These are phyloP conservation scores for Inga oerstediana DNA, from an alignment of 306 rosid species.

Conservation along the genomic window DNA sequence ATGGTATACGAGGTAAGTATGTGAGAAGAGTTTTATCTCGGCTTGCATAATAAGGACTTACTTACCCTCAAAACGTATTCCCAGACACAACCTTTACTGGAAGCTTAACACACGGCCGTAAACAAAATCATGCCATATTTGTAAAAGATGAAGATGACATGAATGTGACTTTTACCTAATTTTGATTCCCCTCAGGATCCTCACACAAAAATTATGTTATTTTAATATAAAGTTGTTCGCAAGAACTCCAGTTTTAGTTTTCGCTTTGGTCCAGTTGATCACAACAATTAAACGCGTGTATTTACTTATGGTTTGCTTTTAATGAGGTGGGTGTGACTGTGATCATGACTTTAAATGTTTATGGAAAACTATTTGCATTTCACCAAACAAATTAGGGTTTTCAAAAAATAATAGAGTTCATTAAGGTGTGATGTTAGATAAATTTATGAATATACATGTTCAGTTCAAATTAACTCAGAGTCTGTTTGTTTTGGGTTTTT, in stretches of 20 bases:
- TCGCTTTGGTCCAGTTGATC: background rate
- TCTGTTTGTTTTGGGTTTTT: too few relatives aligned
- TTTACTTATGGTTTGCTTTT: background rate
- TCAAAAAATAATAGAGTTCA: too few relatives aligned
- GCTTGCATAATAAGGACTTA: too few relatives aligned
- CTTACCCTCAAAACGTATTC: too few relatives aligned
- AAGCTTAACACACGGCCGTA: background rate
- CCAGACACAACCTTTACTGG: too few relatives aligned
- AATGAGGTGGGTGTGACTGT: background rate
- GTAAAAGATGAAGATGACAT: background rate
- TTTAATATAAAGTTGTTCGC: background rate
- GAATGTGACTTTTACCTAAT: slow-evolving; percentile 18
- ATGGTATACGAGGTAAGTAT: too few relatives aligned
- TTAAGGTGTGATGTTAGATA: background rate
- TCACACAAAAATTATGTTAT: background rate
- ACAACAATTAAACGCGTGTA: too few relatives aligned
- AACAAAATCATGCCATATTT: background rate
- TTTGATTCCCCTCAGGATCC: background rate
- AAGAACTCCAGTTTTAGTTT: background rate
- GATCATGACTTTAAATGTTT: too few relatives aligned
- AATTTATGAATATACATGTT: background rate
- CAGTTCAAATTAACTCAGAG: background rate
- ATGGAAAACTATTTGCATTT: too few relatives aligned
- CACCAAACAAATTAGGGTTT: background rate
- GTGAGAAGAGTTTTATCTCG: too few relatives aligned